phyloP scores from a whole-genome alignment of 345 rosid species.

The Stellera chamaejasme region DNA sequence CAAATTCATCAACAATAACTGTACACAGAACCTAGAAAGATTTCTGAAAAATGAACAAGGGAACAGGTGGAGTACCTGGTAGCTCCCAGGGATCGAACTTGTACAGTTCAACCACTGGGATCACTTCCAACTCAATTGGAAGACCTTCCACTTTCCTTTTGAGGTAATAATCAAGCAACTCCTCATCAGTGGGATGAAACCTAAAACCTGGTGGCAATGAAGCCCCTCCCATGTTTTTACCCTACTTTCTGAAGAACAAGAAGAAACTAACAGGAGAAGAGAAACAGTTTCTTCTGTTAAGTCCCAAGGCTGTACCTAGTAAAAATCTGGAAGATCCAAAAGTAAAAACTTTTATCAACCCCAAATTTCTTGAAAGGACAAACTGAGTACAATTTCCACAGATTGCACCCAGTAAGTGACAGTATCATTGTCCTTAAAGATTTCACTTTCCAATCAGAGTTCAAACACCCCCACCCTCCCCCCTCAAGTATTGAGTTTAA shows the following conservation, averaged over 20 bases:
- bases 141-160: constrained; percentile 59
- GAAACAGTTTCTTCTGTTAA: constrained; percentile 16
- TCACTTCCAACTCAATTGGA: constrained; percentile 77
- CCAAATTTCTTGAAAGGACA: constrained; percentile 35
- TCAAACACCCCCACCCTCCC: constrained; percentile 18
- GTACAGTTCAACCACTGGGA: constrained; percentile 75
- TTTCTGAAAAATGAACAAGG: too few relatives aligned
- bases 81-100: constrained; percentile 96
- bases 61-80: constrained; percentile 41
- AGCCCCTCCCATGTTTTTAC: constrained; percentile 44
- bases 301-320: constrained; percentile 43
- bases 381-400: constrained; percentile 49
- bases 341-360: constrained; percentile 55
- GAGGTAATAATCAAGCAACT: constrained; percentile 76
- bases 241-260: constrained; percentile 8
- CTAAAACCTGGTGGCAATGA: constrained; percentile 86
- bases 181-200: constrained; percentile 91
- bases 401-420: constrained; percentile 36
- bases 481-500: constrained; percentile 18
- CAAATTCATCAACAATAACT: too few relatives aligned
- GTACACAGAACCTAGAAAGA: too few relatives aligned
- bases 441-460: constrained; percentile 23
- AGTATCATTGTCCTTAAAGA: constrained; percentile 50
- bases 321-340: constrained; percentile 73
- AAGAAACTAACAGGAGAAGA: not conserved